Base-by-base conservation (phyloP, 768 basidiomycete species). In the Cystobasidium ongulense region DNA sequence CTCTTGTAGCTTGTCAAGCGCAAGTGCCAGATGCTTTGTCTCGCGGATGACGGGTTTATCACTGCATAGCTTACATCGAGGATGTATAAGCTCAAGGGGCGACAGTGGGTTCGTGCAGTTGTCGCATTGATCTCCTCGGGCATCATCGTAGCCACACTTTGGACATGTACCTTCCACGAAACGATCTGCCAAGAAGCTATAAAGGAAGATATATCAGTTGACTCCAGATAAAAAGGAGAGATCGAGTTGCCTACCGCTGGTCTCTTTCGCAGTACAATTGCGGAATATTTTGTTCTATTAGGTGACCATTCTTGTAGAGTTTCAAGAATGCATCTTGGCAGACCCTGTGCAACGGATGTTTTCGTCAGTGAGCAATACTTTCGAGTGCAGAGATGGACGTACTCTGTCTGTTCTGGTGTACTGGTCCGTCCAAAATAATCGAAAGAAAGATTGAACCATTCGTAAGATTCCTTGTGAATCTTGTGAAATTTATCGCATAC, bases 131-230 rank as follows among this genome's bases (percentile, higher is more conserved):
- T 99, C 96, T 8, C 96, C 96, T 39, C 96, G 90, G 38, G 95
- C 96, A 78, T 97, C 96, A 74, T 92, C 89, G 76, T 88, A 92
- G 61, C 85, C 86, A 80, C 96, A 98, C 81, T 96, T 86, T 0
- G 96, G 96, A 80, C 96, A 99, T 38, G 87, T 91, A n/a, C 96
- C 96, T 81, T 98, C 95, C 0, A 98, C 94, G 82, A 90, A 98
- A 68, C 96, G 89, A 82, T 99, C 96, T 23, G 96, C 96, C 39
- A 99, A 82, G 83, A 96, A 99, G 77, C 91, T 91, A 74, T 15
- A 31, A 11, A 39, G 43, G n/a, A 31, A 4, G 25, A 31, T 41
- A 5, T 46, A 54, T 74, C 29, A 70, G 3, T 21, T 38, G 39
- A 75, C 23, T 39, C 38, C 36, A 29, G 46, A 46, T 75, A 59